Evolutionary conservation across 768 basidiomycete species (phyloP).

Genomic region (Rhizopogon roseolus): DNA sequence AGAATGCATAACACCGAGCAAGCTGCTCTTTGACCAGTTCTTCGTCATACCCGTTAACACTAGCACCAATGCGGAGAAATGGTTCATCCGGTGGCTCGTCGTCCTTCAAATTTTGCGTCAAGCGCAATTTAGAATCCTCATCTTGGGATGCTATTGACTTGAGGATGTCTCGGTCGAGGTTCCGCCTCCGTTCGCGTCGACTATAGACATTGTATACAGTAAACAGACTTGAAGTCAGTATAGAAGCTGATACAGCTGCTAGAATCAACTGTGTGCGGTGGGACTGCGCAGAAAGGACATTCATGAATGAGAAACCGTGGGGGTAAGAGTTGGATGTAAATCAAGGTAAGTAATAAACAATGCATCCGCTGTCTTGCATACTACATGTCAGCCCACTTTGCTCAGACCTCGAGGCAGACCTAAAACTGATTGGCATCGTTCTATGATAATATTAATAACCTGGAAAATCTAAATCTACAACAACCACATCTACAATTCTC

Average conservation of each 20-base stretch:
- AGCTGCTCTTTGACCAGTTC: conserved; percentile 84
- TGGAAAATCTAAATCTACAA: too few species aligned
- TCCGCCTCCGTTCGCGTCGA: conserved; percentile 42
- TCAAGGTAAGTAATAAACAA: background rate
- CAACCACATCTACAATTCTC: too few species aligned
- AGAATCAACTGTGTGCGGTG: conserved; percentile 63
- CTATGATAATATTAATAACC: too few species aligned
- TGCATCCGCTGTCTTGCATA: too few species aligned
- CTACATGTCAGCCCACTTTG: too few species aligned
- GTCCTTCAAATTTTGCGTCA: background rate
- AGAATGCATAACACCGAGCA: conserved; percentile 91
- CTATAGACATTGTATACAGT: conserved; percentile 50
- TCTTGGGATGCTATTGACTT: conserved; percentile 38
- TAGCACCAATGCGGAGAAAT: background rate
- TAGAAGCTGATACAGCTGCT: conserved; percentile 60
- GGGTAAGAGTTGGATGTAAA: background rate
- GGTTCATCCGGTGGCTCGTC: background rate
- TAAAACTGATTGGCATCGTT: too few species aligned
- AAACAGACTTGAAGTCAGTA: conserved; percentile 56
- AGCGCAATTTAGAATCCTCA: background rate
- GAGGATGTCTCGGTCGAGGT: conserved; percentile 53
- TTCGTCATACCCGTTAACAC: conserved; percentile 55
- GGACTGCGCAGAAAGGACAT: conserved; percentile 30
- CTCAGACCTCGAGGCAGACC: too few species aligned
- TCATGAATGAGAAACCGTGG: conserved; percentile 11